A percentile compares a stretch with the other conserved stretches of the same genome.
These are phyloP conservation scores for Hura crepitans DNA, from an alignment of 441 rosid species.

Conservation along the genomic window DNA sequence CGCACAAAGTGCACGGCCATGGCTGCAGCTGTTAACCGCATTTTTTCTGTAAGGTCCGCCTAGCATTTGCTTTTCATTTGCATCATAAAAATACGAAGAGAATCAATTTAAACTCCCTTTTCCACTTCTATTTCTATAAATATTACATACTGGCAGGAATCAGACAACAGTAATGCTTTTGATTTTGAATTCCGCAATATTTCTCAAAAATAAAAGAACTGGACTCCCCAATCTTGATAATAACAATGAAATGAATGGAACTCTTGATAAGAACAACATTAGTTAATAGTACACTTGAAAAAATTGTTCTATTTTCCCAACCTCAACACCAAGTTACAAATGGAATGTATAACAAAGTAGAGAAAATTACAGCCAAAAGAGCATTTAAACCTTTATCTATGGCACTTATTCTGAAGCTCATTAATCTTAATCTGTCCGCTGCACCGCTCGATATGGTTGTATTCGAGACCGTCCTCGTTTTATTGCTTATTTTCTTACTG, in stretches of 20 bases:
- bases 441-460: constrained; percentile 50
- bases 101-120: too few species aligned
- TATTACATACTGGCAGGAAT: too few species aligned
- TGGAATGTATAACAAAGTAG: constrained; percentile 39
- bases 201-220: too few species aligned
- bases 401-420: constrained; percentile 40
- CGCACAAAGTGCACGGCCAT: too few species aligned
- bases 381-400: constrained; percentile 15
- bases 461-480: constrained; percentile 55
- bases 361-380: constrained; percentile 37
- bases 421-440: constrained; percentile 37
- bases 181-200: background rate
- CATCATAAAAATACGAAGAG: too few species aligned
- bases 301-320: constrained; percentile 21
- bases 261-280: background rate
- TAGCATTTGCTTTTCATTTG: too few species aligned
- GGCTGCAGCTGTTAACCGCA: too few species aligned
- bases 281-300: background rate
- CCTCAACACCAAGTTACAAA: constrained; percentile 30
- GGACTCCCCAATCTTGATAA: background rate
- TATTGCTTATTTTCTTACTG: constrained; percentile 75
- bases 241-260: constrained; percentile 1
- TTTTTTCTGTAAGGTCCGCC: background rate
- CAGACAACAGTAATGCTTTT: too few species aligned
- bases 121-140: too few species aligned